These are phyloP conservation scores for Chrysosporium queenslandicum DNA, from an alignment of 2,329 filamentous ascomycete genomes.

Conservation along the genomic window DNA sequence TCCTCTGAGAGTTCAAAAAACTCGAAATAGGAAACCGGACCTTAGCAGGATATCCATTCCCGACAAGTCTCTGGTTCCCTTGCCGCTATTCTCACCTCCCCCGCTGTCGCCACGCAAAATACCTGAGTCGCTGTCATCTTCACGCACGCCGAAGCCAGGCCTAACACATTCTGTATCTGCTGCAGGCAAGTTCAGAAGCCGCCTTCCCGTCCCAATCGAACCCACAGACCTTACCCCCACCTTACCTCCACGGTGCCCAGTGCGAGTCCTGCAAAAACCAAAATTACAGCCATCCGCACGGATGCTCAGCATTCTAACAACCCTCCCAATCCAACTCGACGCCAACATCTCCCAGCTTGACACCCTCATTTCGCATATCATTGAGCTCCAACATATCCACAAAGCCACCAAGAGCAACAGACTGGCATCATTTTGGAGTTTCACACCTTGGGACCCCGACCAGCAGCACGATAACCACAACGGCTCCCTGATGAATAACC, in stretches of 20 bases:
- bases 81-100: slow-evolving; percentile 8
- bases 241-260: neutral
- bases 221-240: slow-evolving; percentile 1
- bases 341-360: slow-evolving; percentile 8
- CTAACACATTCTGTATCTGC: neutral
- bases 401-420: slow-evolving; percentile 24
- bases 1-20: slow-evolving; percentile 24
- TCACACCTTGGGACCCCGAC: slow-evolving; percentile 21
- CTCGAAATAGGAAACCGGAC: slow-evolving; percentile 8
- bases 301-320: slow-evolving; percentile 20
- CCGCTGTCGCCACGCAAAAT: neutral
- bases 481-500: slow-evolving; percentile 3
- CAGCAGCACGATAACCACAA: neutral
- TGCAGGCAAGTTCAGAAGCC: neutral
- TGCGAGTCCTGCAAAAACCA: slow-evolving; percentile 18
- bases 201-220: slow-evolving; percentile 1
- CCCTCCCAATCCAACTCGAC: slow-evolving; percentile 19
- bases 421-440: slow-evolving; percentile 34
- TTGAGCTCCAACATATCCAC: slow-evolving; percentile 17
- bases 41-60: slow-evolving; percentile 5
- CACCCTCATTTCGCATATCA: slow-evolving; percentile 15
- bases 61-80: slow-evolving; percentile 3
- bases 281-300: slow-evolving; percentile 21
- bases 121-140: neutral
- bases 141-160: neutral